Percentiles rank a stretch among this genome's conserved stretches.
phyloP scores from a whole-genome alignment of 1,284 basidiomycete genomes.

The Cystobasidium pallidum region DNA sequence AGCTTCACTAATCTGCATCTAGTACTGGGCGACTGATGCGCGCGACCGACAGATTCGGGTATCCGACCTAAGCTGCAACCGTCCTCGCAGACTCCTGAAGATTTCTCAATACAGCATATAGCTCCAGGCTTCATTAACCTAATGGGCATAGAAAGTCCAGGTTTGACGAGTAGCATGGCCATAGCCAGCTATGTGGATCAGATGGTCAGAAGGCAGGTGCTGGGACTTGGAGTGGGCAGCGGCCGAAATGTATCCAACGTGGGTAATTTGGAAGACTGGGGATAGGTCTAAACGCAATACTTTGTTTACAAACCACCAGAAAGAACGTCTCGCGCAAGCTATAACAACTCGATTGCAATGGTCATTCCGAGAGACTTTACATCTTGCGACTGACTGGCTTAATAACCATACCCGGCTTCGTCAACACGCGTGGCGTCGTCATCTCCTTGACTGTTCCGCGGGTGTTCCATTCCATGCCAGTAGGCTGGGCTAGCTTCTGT shows the following conservation, averaged over 20 bases:
- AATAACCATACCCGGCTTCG: conserved; percentile 63
- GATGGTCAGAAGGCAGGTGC: conserved; percentile 58
- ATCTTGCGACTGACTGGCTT: conserved; percentile 47
- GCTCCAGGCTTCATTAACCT: conserved; percentile 69
- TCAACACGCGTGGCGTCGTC: conserved; percentile 79
- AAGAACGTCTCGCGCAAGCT: neutral
- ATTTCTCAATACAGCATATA: conserved; percentile 66
- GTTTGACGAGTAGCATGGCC: conserved; percentile 61
- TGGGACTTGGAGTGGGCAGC: conserved; percentile 65
- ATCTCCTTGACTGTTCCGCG: conserved; percentile 80
- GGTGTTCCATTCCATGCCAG: conserved; percentile 94
- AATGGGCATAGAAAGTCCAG: conserved; percentile 63
- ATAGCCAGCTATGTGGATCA: conserved; percentile 60
- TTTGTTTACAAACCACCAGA: neutral
- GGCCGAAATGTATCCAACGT: conserved; percentile 51
- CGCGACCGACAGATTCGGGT: conserved; percentile 65
- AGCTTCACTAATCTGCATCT: neutral
- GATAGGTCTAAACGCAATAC: neutral
- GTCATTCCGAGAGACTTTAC: neutral
- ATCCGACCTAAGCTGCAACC: conserved; percentile 85
- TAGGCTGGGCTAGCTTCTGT: conserved; percentile 73
- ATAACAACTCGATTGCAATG: neutral
- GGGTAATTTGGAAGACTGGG: conserved; percentile 48
- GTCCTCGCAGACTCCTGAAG: conserved; percentile 76
- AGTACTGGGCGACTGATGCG: neutral